Percentiles rank a stretch among this genome's conserved stretches.
Conservation (phyloP, 1,284 basidiomycete genomes). For the Pseudomicrostroma phylloplanum region DNA sequence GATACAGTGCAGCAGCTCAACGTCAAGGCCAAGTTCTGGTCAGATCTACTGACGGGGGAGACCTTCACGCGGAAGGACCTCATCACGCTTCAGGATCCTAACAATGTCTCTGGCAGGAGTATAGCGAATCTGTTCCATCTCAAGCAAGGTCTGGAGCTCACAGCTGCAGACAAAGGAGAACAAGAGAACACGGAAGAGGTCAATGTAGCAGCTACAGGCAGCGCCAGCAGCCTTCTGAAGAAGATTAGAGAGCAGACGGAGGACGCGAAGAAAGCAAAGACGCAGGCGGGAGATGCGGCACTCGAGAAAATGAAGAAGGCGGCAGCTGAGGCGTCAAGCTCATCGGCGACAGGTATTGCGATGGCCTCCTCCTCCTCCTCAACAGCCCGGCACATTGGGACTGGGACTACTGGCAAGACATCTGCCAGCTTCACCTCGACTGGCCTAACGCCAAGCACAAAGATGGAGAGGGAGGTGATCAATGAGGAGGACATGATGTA, state of each 20-base stretch:
- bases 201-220: conserved; percentile 46
- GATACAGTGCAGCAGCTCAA: conserved; percentile 63
- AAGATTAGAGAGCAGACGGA: conserved; percentile 21
- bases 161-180: conserved; percentile 30
- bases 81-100: conserved; percentile 64
- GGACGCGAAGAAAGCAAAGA: conserved; percentile 8
- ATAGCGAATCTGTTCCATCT: conserved; percentile 37
- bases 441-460: conserved; percentile 71
- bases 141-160: conserved; percentile 38
- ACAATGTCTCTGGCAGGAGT: conserved; percentile 41
- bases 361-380: conserved; percentile 4
- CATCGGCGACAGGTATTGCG: conserved; percentile 4
- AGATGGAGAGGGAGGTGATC: conserved; percentile 72
- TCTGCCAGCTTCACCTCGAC: conserved; percentile 92
- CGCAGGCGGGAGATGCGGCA: neutral
- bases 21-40: conserved; percentile 65
- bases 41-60: conserved; percentile 74
- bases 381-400: conserved; percentile 74
- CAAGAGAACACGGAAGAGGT: conserved; percentile 37
- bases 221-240: conserved; percentile 34
- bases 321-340: neutral
- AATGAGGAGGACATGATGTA: conserved; percentile 85
- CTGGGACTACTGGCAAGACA: conserved; percentile 79
- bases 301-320: neutral
- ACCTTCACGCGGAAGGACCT: conserved; percentile 80